Percentiles rank a stretch among this genome's conserved stretches.
These are phyloP conservation scores for Senecio squalidus DNA, from an alignment of 140 eudicot species.

Conservation along the genomic window DNA sequence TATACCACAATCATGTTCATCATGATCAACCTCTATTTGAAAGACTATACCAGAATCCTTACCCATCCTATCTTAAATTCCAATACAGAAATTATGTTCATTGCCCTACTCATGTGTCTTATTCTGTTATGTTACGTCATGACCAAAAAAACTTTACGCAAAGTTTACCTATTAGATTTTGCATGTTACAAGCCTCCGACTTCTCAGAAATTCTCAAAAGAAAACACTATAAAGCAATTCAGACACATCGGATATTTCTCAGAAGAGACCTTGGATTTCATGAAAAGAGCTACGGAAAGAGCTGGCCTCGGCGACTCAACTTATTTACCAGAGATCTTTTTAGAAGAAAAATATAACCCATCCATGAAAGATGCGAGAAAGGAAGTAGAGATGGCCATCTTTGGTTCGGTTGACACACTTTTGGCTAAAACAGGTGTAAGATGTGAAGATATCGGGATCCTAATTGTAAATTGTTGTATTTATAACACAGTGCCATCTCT, in stretches of 20 bases:
- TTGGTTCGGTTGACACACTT: slow-evolving; percentile 36
- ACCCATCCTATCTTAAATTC: slow-evolving; percentile 1
- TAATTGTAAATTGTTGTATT: slow-evolving; percentile 37
- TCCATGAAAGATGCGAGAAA: slow-evolving; percentile 28
- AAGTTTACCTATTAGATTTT: slow-evolving; percentile 35
- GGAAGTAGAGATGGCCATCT: slow-evolving; percentile 35
- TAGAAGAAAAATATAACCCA: slow-evolving; percentile 5
- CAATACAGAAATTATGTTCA: background rate
- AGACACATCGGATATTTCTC: slow-evolving; percentile 2
- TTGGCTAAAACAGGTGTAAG: slow-evolving; percentile 29
- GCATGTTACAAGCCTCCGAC: slow-evolving; percentile 40
- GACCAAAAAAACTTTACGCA: slow-evolving; percentile 15
- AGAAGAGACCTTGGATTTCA: slow-evolving; percentile 25
- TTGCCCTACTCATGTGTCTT: slow-evolving; percentile 20
- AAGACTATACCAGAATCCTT: background rate
- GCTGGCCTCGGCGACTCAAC: slow-evolving; percentile 40
- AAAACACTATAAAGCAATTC: background rate
- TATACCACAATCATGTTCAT: slow-evolving; percentile 20
- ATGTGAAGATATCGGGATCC: slow-evolving; percentile 32
- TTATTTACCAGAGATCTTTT: slow-evolving; percentile 27
- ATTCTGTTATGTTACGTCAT: slow-evolving; percentile 7
- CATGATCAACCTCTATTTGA: slow-evolving; percentile 1
- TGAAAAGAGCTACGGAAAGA: slow-evolving; percentile 23
- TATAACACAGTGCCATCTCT: slow-evolving; percentile 32
- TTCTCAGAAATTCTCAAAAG: slow-evolving; percentile 19